phyloP scores from a whole-genome alignment of 1,284 basidiomycete species.

The Cutaneotrichosporon cavernicola region DNA sequence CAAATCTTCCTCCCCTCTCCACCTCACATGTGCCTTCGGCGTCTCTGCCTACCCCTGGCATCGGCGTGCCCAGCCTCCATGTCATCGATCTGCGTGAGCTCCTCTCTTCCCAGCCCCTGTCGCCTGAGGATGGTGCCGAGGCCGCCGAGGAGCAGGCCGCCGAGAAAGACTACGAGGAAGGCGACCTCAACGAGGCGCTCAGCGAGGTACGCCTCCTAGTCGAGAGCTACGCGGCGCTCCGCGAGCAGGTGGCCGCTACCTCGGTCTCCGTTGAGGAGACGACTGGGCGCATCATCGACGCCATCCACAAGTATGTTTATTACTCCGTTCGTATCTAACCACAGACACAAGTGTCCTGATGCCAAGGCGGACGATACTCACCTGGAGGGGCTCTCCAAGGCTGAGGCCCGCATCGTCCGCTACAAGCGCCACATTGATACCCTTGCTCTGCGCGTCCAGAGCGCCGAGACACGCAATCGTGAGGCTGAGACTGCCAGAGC shows the following conservation, averaged over 20 bases:
- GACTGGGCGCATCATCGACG: background rate
- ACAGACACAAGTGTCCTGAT: slow-evolving; percentile 13
- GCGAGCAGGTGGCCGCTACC: background rate
- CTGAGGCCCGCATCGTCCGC: background rate
- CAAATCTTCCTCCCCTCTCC: too few species aligned
- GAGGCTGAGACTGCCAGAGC: background rate
- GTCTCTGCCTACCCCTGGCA: too few species aligned
- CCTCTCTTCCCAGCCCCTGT: too few species aligned
- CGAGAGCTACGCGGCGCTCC: background rate
- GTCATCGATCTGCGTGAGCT: slow-evolving; percentile 9
- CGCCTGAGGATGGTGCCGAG: too few species aligned
- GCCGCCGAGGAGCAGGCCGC: too few species aligned
- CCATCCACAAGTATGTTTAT: slow-evolving; percentile 9
- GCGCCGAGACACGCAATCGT: slow-evolving; percentile 2
- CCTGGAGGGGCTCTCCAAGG: background rate
- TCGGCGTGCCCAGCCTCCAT: background rate
- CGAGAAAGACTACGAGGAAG: background rate
- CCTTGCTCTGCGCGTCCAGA: background rate
- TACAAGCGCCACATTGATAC: slow-evolving; percentile 11
- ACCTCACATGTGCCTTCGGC: too few species aligned
- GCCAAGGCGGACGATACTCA: background rate
- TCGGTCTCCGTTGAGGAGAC: slow-evolving; percentile 12
- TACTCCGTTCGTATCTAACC: background rate
- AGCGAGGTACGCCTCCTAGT: background rate
- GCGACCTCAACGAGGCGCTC: background rate